Evolutionary conservation across 352 stramenopile species (phyloP).

Genomic region (Pythium monospermum): DNA sequence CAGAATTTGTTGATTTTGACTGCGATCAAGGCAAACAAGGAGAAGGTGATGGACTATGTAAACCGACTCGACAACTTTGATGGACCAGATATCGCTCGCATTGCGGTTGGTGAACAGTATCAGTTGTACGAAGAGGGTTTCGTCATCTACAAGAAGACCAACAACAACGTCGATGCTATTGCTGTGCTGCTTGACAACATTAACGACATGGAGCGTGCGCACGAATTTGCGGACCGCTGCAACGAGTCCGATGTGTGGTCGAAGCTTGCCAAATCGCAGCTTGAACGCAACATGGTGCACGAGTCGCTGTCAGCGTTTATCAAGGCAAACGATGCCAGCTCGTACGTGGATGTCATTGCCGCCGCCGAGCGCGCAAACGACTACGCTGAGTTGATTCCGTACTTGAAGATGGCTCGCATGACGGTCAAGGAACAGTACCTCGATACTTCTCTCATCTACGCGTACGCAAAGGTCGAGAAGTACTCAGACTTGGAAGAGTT

Average conservation of each 20-base stretch:
- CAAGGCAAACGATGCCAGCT: slow-evolving; percentile 96
- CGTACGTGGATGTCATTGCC: slow-evolving; percentile 97
- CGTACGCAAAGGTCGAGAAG: slow-evolving; percentile 98
- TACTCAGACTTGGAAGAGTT: slow-evolving; percentile 99
- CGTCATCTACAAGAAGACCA: slow-evolving; percentile 99
- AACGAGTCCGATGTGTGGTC: slow-evolving; percentile 99
- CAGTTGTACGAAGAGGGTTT: slow-evolving; percentile 99
- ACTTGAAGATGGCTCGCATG: slow-evolving; percentile 99
- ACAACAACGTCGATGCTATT: slow-evolving; percentile 95
- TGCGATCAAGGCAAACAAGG: slow-evolving; percentile 97
- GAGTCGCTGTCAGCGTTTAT: slow-evolving; percentile 99
- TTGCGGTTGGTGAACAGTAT: slow-evolving; percentile 97
- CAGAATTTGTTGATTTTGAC: slow-evolving; percentile 99
- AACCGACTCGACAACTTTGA: slow-evolving; percentile 99
- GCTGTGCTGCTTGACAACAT: slow-evolving; percentile 94
- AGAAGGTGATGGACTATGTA: slow-evolving; percentile 99
- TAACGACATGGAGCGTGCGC: slow-evolving; percentile 97
- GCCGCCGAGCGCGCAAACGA: slow-evolving; percentile 96
- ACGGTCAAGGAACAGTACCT: slow-evolving; percentile 99
- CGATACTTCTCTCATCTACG: slow-evolving; percentile 99
- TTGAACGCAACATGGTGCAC: slow-evolving; percentile 94
- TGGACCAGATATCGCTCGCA: slow-evolving; percentile 98
- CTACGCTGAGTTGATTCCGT: slow-evolving; percentile 97
- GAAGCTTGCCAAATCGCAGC: slow-evolving; percentile 97
- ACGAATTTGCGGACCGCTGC: slow-evolving; percentile 98